phyloP scores from a whole-genome alignment of 345 rosid species.

The Atalantia buxifolia region DNA sequence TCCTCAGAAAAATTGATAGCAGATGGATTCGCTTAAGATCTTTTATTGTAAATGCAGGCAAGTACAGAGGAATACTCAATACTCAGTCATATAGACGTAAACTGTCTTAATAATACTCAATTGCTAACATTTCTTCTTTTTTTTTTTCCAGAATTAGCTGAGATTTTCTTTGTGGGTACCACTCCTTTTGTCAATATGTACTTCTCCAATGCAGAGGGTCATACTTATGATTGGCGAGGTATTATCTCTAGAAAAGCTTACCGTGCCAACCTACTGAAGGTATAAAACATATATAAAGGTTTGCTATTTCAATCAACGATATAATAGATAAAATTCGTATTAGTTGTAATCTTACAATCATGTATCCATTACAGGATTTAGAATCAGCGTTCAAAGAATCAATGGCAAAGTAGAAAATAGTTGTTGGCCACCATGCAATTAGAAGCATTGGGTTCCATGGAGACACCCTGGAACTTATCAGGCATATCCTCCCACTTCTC shows the following conservation, averaged over 20 bases:
- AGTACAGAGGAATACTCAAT: too few relatives aligned
- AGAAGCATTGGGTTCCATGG: conserved; percentile 60
- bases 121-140: background rate
- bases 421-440: conserved; percentile 61
- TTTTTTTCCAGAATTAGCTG: conserved; percentile 35
- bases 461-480: conserved; percentile 46
- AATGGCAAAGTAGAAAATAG: conserved; percentile 57
- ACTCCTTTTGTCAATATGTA: conserved; percentile 51
- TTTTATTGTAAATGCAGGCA: conserved; percentile 35
- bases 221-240: conserved; percentile 52
- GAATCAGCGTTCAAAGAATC: conserved; percentile 42
- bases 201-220: conserved; percentile 33
- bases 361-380: conserved; percentile 29
- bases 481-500: conserved; percentile 48
- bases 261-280: conserved; percentile 35
- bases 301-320: too few relatives aligned
- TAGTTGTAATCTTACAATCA: background rate
- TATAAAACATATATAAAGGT: background rate
- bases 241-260: conserved; percentile 34
- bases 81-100: too few relatives aligned
- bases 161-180: conserved; percentile 57
- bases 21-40: conserved; percentile 53
- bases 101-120: too few relatives aligned
- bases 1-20: conserved; percentile 32
- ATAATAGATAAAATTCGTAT: too few relatives aligned